A percentile compares a stretch with the other conserved stretches of the same genome.
phyloP scores from a whole-genome alignment of 495 filamentous ascomycete genomes.

The Penicillium bialowiezense region DNA sequence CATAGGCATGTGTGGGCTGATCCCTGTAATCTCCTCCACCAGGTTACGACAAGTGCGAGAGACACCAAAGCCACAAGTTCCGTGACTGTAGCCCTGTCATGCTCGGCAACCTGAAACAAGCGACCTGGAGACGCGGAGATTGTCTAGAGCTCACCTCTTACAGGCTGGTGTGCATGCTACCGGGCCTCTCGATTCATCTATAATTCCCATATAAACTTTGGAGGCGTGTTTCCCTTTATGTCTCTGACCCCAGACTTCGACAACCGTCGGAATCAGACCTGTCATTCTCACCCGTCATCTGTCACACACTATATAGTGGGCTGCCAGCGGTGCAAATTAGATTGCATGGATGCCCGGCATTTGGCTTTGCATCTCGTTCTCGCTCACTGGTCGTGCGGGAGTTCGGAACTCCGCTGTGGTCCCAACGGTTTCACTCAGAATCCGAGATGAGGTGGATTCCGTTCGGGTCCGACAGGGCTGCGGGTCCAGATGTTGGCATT shows the following conservation, averaged over 20 bases:
- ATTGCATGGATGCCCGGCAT: not conserved
- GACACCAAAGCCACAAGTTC: not conserved
- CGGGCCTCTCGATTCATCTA: not conserved
- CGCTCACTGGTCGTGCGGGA: conserved; percentile 1
- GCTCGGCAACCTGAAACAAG: not conserved
- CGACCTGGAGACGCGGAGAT: not conserved
- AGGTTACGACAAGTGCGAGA: not conserved
- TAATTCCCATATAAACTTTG: conserved; percentile 5
- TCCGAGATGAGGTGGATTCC: conserved; percentile 13
- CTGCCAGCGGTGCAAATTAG: not conserved
- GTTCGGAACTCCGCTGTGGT: conserved; percentile 17
- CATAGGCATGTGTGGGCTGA: conserved; percentile 17
- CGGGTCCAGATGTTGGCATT: conserved; percentile 1
- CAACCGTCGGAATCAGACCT: not conserved
- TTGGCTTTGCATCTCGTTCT: not conserved
- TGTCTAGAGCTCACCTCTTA: not conserved
- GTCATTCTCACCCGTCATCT: not conserved
- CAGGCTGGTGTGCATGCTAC: not conserved
- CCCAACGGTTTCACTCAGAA: conserved; percentile 13
- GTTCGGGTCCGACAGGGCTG: conserved; percentile 18
- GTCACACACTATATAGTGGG: not conserved
- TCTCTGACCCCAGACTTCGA: not conserved
- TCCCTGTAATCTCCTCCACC: conserved; percentile 19
- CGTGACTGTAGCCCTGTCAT: not conserved
- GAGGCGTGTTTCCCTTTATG: not conserved